These are phyloP conservation scores for Toxoplasma gondii DNA, from an alignment of 169 alveolate genomes.

Conservation along the genomic window DNA sequence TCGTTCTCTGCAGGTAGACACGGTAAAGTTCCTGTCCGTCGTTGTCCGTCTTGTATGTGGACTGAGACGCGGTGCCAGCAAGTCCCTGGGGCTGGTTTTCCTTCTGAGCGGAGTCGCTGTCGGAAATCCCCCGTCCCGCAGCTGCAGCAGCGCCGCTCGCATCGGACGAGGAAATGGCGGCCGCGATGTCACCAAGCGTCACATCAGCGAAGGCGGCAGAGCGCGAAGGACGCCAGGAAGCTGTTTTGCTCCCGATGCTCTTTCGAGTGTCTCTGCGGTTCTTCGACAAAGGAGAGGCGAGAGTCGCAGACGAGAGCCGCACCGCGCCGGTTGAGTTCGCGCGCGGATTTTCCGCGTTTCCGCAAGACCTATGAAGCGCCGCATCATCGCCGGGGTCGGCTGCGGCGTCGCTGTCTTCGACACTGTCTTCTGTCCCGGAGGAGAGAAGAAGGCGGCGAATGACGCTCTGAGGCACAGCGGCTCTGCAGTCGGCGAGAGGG, in stretches of 20 bases:
- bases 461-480: slow-evolving; percentile 15
- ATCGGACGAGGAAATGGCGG: not conserved
- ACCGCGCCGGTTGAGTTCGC: no score
- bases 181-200: not conserved
- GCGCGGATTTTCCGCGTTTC: not conserved
- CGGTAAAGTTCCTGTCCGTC: slow-evolving; percentile 8
- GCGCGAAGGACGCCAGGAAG: not conserved
- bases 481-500: slow-evolving; percentile 18
- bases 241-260: not conserved
- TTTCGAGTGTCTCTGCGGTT: not conserved
- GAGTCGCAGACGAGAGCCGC: not conserved
- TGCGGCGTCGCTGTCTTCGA: not conserved
- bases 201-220: not conserved
- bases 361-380: not conserved
- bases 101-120: not conserved
- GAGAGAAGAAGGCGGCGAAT: slow-evolving; percentile 7
- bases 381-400: not conserved
- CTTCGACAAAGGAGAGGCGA: not conserved
- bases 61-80: not conserved
- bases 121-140: not conserved
- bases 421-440: not conserved
- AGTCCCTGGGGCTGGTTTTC: not conserved
- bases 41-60: not conserved
- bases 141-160: not conserved
- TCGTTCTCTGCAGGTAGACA: not conserved